A percentile compares a stretch with the other conserved stretches of the same genome.
Evolutionary conservation across 2,329 filamentous ascomycete species (phyloP).

Genomic region (Aureobasidium melanogenum): DNA sequence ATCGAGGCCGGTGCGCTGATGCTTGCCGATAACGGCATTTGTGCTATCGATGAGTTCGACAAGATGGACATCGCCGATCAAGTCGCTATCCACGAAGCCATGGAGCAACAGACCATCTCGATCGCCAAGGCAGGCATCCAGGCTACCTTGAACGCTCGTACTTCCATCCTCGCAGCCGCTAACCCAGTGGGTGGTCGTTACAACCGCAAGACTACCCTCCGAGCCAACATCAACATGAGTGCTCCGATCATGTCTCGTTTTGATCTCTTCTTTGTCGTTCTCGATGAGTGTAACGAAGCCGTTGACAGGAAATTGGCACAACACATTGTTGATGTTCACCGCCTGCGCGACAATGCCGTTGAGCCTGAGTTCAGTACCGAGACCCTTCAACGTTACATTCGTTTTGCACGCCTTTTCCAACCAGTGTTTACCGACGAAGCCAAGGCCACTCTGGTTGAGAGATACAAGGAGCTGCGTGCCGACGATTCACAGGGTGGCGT

Average conservation of each 20-base stretch:
- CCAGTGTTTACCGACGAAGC: constrained; percentile 87
- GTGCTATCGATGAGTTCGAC: constrained; percentile 98
- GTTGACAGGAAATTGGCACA: constrained; percentile 85
- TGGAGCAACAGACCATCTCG: constrained; percentile 99
- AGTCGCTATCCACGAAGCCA: constrained; percentile 98
- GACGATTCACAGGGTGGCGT: constrained; percentile 92
- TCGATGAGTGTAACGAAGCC: constrained; percentile 91
- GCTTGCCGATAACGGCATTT: constrained; percentile 94
- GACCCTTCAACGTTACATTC: constrained; percentile 92
- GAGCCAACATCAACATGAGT: constrained; percentile 96
- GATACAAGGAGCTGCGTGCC: constrained; percentile 89
- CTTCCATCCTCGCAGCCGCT: constrained; percentile 88
- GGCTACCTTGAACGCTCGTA: constrained; percentile 90
- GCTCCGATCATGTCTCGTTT: constrained; percentile 99
- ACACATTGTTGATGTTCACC: constrained; percentile 92
- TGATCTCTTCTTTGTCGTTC: constrained; percentile 94
- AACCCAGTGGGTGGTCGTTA: constrained; percentile 96
- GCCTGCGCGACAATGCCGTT: constrained; percentile 83
- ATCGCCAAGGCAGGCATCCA: constrained; percentile 98
- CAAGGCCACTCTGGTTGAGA: constrained; percentile 73
- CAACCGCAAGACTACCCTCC: constrained; percentile 87
- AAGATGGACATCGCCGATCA: constrained; percentile 98
- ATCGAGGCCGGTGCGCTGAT: constrained; percentile 97
- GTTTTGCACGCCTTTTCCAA: constrained; percentile 89
- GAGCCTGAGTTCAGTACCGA: constrained; percentile 92